A percentile compares a stretch with the other conserved stretches of the same genome.
Evolutionary conservation across 176 grass and related monocot genomes (phyloP).

Genomic region (Lolium perenne): DNA sequence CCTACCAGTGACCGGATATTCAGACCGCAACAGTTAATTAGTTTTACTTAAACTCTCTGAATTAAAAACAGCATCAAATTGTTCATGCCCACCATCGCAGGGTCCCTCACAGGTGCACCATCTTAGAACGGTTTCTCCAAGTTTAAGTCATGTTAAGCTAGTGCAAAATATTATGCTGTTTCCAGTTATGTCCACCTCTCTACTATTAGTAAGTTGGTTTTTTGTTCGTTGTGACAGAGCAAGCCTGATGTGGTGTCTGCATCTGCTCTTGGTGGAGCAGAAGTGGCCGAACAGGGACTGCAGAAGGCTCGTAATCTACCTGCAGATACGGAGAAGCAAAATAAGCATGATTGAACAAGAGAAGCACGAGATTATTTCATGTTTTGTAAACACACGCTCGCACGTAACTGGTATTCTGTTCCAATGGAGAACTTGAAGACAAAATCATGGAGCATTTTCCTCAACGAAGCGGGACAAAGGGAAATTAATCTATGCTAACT

Average conservation of each 20-base stretch:
- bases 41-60: neutral
- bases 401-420: neutral
- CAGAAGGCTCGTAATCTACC: neutral
- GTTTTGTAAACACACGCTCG: neutral
- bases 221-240: neutral
- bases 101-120: neutral
- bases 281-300: conserved; percentile 12
- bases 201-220: neutral
- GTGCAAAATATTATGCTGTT: neutral
- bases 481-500: neutral
- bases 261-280: neutral
- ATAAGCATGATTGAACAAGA: conserved; percentile 26
- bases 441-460: neutral
- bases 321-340: conserved; percentile 27
- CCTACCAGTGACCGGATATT: neutral
- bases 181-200: conserved; percentile 16
- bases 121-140: conserved; percentile 19
- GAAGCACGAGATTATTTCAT: neutral
- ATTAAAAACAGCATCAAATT: neutral
- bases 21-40: neutral
- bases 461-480: neutral
- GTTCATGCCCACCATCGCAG: neutral
- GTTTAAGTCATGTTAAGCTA: conserved; percentile 11
- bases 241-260: conserved; percentile 1
- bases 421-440: neutral